phyloP scores from a whole-genome alignment of 75 land plant species.

The Gnetum montanum region DNA sequence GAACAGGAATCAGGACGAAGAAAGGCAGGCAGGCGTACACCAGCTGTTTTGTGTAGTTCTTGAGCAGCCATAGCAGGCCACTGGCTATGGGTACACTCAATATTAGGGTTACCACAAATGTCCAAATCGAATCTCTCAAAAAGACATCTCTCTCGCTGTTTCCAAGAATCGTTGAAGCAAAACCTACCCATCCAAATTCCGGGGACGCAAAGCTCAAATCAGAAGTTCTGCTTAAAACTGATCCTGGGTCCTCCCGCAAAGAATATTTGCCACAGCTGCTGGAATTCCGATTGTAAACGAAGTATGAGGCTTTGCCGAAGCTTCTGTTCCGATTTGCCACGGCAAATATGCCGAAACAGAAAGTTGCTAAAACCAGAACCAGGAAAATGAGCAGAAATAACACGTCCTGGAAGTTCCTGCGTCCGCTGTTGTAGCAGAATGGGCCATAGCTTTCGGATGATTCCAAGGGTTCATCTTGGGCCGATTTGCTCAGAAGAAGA shows the following conservation, averaged over 20 bases:
- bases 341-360: constrained; percentile 64
- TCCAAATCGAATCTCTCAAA: constrained; percentile 31
- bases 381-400: constrained; percentile 52
- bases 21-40: constrained; percentile 78
- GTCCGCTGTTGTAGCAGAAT: constrained; percentile 52
- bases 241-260: background rate
- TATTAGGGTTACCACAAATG: constrained; percentile 52
- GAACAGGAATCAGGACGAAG: constrained; percentile 56
- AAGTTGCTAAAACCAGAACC: constrained; percentile 41
- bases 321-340: constrained; percentile 41
- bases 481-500: background rate
- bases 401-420: constrained; percentile 60
- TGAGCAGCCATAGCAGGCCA: constrained; percentile 45
- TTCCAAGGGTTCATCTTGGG: constrained; percentile 1
- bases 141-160: constrained; percentile 2
- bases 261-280: constrained; percentile 24
- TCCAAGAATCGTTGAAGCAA: background rate
- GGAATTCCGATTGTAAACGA: constrained; percentile 21
- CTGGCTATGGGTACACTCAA: constrained; percentile 49
- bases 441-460: constrained; percentile 23
- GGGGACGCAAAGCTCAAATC: background rate
- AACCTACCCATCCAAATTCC: background rate
- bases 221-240: background rate
- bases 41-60: constrained; percentile 62
- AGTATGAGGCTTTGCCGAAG: constrained; percentile 22